phyloP scores from a whole-genome alignment of 2,329 filamentous ascomycete genomes.

The Aspergillus glaucus region DNA sequence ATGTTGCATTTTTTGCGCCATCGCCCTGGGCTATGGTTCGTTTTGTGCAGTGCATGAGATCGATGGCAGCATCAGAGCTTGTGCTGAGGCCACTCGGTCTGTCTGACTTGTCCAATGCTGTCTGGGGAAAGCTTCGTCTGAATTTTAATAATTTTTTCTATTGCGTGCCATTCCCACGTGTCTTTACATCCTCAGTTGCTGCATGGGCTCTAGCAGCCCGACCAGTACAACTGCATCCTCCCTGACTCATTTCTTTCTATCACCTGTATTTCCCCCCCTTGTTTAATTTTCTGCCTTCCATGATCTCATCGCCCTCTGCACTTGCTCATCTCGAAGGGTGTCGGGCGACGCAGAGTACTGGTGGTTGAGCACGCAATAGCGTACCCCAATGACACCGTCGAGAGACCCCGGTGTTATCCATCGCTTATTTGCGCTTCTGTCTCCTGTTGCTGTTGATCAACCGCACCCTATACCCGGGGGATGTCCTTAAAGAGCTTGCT shows the following conservation, averaged over 20 bases:
- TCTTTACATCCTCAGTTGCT: too few relatives aligned
- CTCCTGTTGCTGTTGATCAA: constrained; percentile 7
- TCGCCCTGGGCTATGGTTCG: constrained; percentile 23
- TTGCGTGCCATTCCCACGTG: too few relatives aligned
- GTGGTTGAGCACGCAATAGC: constrained; percentile 30
- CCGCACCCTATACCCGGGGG: constrained; percentile 1
- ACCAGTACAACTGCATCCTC: neutral
- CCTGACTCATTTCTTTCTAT: neutral
- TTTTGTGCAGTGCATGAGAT: constrained; percentile 1
- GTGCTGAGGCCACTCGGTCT: neutral
- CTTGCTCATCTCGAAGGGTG: neutral
- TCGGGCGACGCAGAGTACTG: constrained; percentile 9
- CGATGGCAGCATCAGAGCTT: too few relatives aligned
- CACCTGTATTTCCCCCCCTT: neutral
- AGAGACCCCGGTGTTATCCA: constrained; percentile 16
- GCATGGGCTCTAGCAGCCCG: too few relatives aligned
- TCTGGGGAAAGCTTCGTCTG: too few relatives aligned
- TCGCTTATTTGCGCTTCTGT: constrained; percentile 11
- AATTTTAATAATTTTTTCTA: too few relatives aligned
- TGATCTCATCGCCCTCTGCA: neutral
- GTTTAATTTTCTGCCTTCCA: neutral
- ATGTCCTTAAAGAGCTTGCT: neutral
- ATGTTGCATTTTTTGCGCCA: constrained; percentile 30
- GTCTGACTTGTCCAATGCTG: too few relatives aligned
- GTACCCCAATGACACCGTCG: constrained; percentile 27